Conservation (phyloP, 768 basidiomycete species). For the Holtermannia corniformis region DNA sequence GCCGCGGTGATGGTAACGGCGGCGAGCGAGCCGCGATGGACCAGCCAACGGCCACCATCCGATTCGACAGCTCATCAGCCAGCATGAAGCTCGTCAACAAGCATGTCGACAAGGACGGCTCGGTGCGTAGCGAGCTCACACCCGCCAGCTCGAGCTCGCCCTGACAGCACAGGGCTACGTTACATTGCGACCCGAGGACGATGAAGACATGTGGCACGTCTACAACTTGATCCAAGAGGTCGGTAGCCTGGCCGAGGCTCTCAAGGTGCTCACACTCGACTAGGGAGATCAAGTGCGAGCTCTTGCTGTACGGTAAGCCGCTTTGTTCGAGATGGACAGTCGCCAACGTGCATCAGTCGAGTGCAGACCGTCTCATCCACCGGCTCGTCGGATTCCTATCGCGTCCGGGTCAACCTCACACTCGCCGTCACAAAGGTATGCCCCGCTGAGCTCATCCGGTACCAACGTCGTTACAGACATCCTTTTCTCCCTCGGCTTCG, state of each 20-base stretch:
- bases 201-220: slow-evolving; percentile 99
- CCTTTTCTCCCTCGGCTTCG: slow-evolving; percentile 65
- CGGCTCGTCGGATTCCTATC: slow-evolving; percentile 84
- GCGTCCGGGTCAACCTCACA: slow-evolving; percentile 75
- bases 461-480: slow-evolving; percentile 10
- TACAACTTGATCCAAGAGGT: slow-evolving; percentile 88
- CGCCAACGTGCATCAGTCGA: slow-evolving; percentile 47
- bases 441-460: background rate
- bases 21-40: no score
- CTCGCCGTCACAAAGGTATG: slow-evolving; percentile 64
- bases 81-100: slow-evolving; percentile 87
- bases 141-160: background rate
- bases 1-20: no score
- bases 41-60: no score
- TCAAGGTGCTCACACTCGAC: background rate
- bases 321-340: background rate
- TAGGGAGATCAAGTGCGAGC: slow-evolving; percentile 75
- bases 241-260: slow-evolving; percentile 11
- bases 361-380: slow-evolving; percentile 84
- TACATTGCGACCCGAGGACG: slow-evolving; percentile 88
- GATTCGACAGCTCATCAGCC: no score
- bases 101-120: slow-evolving; percentile 71
- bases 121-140: slow-evolving; percentile 49
- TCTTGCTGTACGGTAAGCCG: slow-evolving; percentile 62
- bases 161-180: slow-evolving; percentile 63